Evolutionary conservation across 2,329 filamentous ascomycete genomes (phyloP), one percentile per base, ranked within the genome.

Genomic region (Juglanconis sp.): DNA sequence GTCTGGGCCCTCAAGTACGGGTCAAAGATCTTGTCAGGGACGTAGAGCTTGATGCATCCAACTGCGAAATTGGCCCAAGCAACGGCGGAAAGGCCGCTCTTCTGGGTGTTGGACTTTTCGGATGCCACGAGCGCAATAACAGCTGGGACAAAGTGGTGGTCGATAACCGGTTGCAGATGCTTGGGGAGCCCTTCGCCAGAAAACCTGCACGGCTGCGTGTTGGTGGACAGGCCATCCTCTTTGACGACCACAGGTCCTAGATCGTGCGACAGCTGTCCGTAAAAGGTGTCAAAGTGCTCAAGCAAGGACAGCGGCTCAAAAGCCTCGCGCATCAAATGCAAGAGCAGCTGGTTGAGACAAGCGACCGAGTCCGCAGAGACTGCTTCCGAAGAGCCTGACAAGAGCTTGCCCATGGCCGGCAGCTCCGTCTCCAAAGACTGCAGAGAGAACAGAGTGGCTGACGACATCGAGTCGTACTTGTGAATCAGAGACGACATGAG

Each of bases 11-110:
- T 79, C 60, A 87, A 78, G 61, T 87, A 84, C 1, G 95, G 95
- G 72, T 99, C 95, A 68, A 94, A 95, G 3, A 90, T 83, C 65
- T 88, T 87, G 72, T 96, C 89, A 0, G 96, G 93, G 2, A 98
- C 87, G 69, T 94, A 97, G 2, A 97, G 80, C 63, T 84, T 84
- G 52, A 98, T 79, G 44, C 88, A 85, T 15, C 88, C 87, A 24
- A 93, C 74, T 1, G 91, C 88, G 62, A 96, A 87, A 54, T 89
- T 81, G 34, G 92, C 81, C 86, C 93, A 95, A 5, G 90, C 88
- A 30, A 88, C 74, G 24, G 85, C 81, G 24, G 80, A 75, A 54
- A 74, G 72, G 2, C 68, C 65, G 15, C 65, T 63, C 17, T 67
- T 65, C 5, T 68, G 65, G 53, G 71, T 66, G n/a, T 60, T 61